A percentile compares a stretch with the other conserved stretches of the same genome.
Evolutionary conservation across 345 rosid genomes (phyloP).

Genomic region (Eucalyptus erythrocorys): DNA sequence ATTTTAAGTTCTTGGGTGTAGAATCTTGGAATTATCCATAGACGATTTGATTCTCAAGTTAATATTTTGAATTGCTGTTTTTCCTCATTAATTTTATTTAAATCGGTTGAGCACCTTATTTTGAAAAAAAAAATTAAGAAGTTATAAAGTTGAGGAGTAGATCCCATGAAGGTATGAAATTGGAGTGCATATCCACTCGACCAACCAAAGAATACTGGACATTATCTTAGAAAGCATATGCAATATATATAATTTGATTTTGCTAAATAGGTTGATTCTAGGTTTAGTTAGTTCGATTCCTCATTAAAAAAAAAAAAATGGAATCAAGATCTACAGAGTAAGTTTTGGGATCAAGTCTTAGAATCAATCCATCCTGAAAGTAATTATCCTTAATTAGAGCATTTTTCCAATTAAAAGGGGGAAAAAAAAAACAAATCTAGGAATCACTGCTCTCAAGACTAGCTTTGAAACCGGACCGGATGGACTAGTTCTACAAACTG

Average conservation of each 20-base stretch:
- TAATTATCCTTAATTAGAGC: not conserved
- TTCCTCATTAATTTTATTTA: rapidly evolving
- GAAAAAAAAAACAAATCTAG: rapidly evolving
- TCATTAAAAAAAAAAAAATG: not conserved
- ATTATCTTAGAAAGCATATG: not conserved
- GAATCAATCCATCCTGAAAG: not conserved
- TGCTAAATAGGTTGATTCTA: not conserved
- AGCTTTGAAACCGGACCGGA: rapidly evolving
- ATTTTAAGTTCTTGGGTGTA: not conserved
- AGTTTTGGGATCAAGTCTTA: not conserved
- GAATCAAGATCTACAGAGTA: not conserved
- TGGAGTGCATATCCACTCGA: not conserved
- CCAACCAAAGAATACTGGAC: not conserved
- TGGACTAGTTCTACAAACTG: not conserved
- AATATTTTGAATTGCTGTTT: not conserved
- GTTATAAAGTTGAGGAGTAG: not conserved
- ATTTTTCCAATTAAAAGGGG: not conserved
- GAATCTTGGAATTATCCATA: not conserved
- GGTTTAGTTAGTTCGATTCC: not conserved
- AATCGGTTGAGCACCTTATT: not conserved
- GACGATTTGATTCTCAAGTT: not conserved
- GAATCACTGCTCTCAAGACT: rapidly evolving
- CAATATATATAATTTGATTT: not conserved
- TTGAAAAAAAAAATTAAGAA: not conserved
- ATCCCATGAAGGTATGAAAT: not conserved